Base-by-base conservation (phyloP, 805 yeast genomes). In the Teunomyces funiuensis region DNA sequence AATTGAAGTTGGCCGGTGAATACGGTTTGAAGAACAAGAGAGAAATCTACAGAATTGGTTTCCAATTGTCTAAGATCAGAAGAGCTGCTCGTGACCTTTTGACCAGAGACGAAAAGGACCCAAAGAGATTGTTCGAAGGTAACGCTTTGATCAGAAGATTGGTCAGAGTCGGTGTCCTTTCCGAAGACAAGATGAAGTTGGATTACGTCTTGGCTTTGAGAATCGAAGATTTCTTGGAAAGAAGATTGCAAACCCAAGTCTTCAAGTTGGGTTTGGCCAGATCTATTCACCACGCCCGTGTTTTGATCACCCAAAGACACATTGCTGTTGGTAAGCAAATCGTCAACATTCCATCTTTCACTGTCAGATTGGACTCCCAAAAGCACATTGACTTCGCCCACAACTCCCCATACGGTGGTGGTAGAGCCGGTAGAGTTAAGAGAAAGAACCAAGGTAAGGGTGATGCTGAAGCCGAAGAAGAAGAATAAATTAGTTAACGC, bases 71-170 rank as follows among this genome's bases (percentile, higher is more conserved):
- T 55, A 93, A 93, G 85, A 91, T 93, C 73, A 90, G 99, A 82
- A 89, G 99, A 82, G 99, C 99, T 75, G 99, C 99, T 71, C 96
- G 99, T 86, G 98, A 93, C 71, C 82, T 93, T 68, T 85, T 93
- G 77, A 93, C 99, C 82, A 89, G 97, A 82, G 99, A 93, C 69
- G 99, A 93, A 83, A 93, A 93, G 85, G 99, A 93, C 79, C 97
- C 96, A 85, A 93, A 90, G 88, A 89, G 99, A 82, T 85, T 93
- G 70, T 93, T 93, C 83, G 99, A 93, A 80, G 99, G 99, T 87
- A 93, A 93, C 74, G 99, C 99, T 71, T 88, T 93, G 74, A 93
- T 93, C 79, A 90, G 99, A 85, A 89, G 98, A 84, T 85, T 93
- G 71, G 98, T 93, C 56, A 68, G 99, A 82, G 82, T 89, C 60